Evolutionary conservation across 352 stramenopile genomes (phyloP), one percentile per base, ranked within the genome.

Genomic region (Paralagenidium karlingii): DNA sequence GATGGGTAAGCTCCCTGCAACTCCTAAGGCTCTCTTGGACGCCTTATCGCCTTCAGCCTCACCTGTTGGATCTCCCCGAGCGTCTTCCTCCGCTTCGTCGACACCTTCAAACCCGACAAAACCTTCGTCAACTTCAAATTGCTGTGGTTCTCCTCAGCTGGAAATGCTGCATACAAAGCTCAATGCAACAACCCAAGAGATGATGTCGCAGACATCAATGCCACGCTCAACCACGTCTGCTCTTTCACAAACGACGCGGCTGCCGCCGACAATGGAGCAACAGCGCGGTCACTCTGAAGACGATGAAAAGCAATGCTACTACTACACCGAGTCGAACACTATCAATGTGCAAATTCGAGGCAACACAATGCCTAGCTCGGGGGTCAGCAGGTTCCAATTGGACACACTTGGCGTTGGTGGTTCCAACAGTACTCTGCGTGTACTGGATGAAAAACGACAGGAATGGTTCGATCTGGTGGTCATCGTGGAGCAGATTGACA

Each of bases 391-490:
- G 11, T 32, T 32, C 11, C 11, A 13, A 32, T 15, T 32, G 15
- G 28, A 32, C n/a, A n/a, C n/a, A n/a, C n/a, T 45, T 26, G 53
- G 55, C 0, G 55, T 77, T 2, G 61, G 67, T 19, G 69, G 70
- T 16, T 63, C 56, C 6, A 85, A 84, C 25, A 82, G 68, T 24
- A 69, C 62, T 0, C 56, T 86, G 18, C 65, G 78, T 20, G 32
- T 92, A 9, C 87, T 76, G 41, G 75, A 86, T 36, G 73, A 92
- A 25, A 49, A 47, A 5, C 68, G 64, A 16, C 68, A 82, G 38
- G 59, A 73, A 2, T 90, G 78, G 63, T 68, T 82, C 27, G 78
- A 92, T 36, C 40, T 92, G 12, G 71, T 84, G 21, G 73, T 68
- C 9, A 62, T 88, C 6, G 51, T 85, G 30, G 63, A 81, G 20